Percentiles rank a stretch among this genome's conserved stretches.
Conservation (phyloP, 306 rosid genomes). For the Purshia tridentata region DNA sequence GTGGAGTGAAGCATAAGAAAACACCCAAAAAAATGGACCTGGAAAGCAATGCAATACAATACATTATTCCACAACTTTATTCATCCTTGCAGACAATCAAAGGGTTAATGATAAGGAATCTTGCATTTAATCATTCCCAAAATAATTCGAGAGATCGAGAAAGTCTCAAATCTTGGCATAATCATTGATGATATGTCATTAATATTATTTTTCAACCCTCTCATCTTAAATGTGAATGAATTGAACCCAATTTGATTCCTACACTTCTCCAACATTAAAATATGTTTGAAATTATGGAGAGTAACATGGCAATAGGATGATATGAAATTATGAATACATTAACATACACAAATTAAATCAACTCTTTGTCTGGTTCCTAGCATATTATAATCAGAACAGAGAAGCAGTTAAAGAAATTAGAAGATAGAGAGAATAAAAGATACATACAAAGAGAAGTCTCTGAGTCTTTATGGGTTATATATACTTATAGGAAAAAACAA, state of each 20-base stretch:
- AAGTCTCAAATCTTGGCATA: conserved; percentile 21
- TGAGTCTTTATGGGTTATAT: neutral
- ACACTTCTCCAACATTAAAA: conserved; percentile 5
- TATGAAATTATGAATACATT: neutral
- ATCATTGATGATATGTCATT: conserved; percentile 18
- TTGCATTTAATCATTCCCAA: conserved; percentile 1
- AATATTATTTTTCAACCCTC: conserved; percentile 11
- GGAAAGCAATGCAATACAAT: neutral
- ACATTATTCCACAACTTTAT: neutral
- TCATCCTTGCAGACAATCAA: conserved; percentile 11
- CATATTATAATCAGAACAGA: conserved; percentile 11
- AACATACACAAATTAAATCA: conserved; percentile 2
- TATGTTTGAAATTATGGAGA: conserved; percentile 13
- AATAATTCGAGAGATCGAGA: conserved; percentile 7
- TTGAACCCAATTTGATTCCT: conserved; percentile 12
- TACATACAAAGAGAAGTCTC: neutral
- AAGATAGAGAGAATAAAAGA: conserved; percentile 8
- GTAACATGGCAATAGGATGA: conserved; percentile 22
- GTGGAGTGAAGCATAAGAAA: neutral
- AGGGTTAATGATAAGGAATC: conserved; percentile 16
- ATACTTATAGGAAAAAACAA: neutral
- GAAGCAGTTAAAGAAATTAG: conserved; percentile 6
- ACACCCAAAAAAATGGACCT: conserved; percentile 10
- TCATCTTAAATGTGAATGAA: conserved; percentile 2
- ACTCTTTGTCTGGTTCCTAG: conserved; percentile 20